A percentile compares a stretch with the other conserved stretches of the same genome.
phyloP scores from a whole-genome alignment of 1,284 basidiomycete genomes.

The Cryptococcus maquisensis region DNA sequence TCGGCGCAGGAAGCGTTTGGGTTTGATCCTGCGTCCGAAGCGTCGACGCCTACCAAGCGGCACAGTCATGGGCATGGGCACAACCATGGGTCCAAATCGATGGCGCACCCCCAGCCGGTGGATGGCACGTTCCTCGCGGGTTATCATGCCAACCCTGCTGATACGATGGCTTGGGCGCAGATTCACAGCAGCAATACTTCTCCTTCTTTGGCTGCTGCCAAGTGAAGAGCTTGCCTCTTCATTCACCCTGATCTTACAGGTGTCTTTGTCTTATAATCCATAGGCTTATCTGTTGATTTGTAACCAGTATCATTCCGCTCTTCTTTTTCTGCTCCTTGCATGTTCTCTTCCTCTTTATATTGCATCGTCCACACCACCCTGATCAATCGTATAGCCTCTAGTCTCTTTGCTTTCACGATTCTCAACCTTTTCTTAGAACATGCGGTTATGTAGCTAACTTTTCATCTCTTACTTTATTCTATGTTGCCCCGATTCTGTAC shows the following conservation, averaged over 20 bases:
- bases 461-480: not conserved
- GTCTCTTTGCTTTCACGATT: not conserved
- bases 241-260: not conserved
- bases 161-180: constrained; percentile 7
- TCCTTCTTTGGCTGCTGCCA: constrained; percentile 9
- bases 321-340: not conserved
- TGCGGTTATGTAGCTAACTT: not conserved
- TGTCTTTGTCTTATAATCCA: not conserved
- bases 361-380: not conserved
- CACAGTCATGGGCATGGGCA: too few relatives aligned
- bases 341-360: not conserved
- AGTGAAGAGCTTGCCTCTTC: not conserved
- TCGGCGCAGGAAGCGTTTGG: constrained; percentile 28
- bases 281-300: not conserved
- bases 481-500: not conserved
- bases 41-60: not conserved
- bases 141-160: constrained; percentile 9
- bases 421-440: not conserved
- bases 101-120: constrained; percentile 1
- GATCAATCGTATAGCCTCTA: not conserved
- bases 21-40: constrained; percentile 4
- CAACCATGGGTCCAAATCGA: not conserved
- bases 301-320: too few relatives aligned
- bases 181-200: constrained; percentile 8
- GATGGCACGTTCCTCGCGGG: not conserved